Conservation (phyloP, 1,139 yeast species). For the Yarrowia galli region DNA sequence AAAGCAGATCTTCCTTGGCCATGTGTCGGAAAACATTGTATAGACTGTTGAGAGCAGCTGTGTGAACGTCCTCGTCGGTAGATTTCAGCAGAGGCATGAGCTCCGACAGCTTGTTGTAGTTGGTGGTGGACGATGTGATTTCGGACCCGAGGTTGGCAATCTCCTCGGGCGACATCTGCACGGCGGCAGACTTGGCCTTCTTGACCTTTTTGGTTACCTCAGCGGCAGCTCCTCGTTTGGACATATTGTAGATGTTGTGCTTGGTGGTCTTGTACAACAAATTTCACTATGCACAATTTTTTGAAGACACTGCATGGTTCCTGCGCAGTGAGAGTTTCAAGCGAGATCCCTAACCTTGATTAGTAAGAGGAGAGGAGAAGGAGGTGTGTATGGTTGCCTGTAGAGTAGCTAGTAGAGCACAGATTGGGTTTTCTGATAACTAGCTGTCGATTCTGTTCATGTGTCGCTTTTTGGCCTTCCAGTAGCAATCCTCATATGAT, state of each 20-base stretch:
- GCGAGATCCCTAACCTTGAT: not conserved
- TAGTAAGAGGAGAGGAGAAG: not conserved
- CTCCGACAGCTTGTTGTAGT: slow-evolving; percentile 61
- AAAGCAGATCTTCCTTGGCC: slow-evolving; percentile 59
- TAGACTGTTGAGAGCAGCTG: slow-evolving; percentile 56
- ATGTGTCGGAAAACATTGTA: slow-evolving; percentile 66
- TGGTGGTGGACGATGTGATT: slow-evolving; percentile 54
- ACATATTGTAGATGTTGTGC: slow-evolving; percentile 11
- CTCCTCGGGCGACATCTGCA: slow-evolving; percentile 43
- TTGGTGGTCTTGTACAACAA: not conserved
- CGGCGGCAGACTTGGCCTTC: slow-evolving; percentile 7
- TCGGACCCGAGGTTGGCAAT: slow-evolving; percentile 52
- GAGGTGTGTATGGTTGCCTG: too few relatives aligned
- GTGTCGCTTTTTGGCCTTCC: too few relatives aligned
- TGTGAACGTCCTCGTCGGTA: slow-evolving; percentile 47
- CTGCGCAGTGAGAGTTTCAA: not conserved
- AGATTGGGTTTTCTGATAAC: too few relatives aligned
- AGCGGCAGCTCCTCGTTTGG: slow-evolving; percentile 30
- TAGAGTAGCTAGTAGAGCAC: too few relatives aligned
- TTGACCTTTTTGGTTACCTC: slow-evolving; percentile 32
- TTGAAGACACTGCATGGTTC: not conserved
- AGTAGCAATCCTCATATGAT: too few relatives aligned
- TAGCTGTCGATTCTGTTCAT: too few relatives aligned
- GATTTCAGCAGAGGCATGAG: slow-evolving; percentile 55
- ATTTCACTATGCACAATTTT: slow-evolving; percentile 34